Base-by-base conservation (phyloP, 371 early-diverging fungal species). In the Capillidium heterosporum region DNA sequence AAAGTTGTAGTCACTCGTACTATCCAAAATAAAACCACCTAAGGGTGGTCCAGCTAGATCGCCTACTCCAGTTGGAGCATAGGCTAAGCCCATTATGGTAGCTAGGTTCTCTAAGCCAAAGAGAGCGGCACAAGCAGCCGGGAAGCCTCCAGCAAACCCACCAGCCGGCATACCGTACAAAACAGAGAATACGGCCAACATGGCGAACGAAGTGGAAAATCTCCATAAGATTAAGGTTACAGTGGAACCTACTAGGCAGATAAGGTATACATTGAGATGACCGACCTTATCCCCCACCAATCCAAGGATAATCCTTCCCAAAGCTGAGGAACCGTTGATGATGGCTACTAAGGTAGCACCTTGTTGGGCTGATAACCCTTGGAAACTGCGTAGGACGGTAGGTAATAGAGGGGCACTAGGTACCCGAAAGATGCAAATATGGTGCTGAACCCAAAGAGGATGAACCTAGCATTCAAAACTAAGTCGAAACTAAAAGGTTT, bases 231-330 rank as follows among this genome's bases (percentile, higher is more conserved):
- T 51, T 62, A 80, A 67, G 2, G 73, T 32, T 15, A 24, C 66
- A 0, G 77, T 51, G 5, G 76, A 63, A n/a, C 75, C 67, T 1
- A 71, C 48, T 29, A 68, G 56, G 48, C 74, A 76, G 2, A 72
- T 43, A 5, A 63, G 56, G 21, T 74, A 63, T 0, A 71, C 65
- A 50, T 77, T 77, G 62, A 83, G 63, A 41, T 75, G 72, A 1
- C 88, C 88, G 29, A 81, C 62, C 26, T 58, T 60, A 47, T 81
- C 82, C 13, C 75, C 76, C 35, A 73, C 61, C 27, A 71, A 63
- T 1, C 86, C 87, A 23, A 78, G 66, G 4, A 72, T 58, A 29
- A 87, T 63, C 48, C 87, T 76, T 1, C 82, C 82, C 1, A 81
- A 58, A 0, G 81, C 82, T 0, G 76, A 73, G 7, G 67, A 66